Base-by-base conservation (phyloP, 2,329 filamentous ascomycete genomes). In the Plenodomus biglobosus region DNA sequence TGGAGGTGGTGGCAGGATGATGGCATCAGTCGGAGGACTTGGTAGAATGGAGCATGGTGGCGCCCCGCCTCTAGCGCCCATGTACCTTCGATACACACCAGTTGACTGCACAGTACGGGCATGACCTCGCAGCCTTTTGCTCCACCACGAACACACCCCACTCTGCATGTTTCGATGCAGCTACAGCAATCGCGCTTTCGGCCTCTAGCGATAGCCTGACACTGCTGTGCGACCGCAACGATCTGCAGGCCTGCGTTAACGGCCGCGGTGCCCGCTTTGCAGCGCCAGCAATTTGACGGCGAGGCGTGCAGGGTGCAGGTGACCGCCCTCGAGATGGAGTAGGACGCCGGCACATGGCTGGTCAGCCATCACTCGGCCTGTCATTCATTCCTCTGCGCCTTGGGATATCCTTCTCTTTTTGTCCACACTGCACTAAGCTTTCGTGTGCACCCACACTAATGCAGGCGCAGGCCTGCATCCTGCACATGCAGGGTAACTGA, bases 341-440 rank as follows among this genome's bases (percentile, higher is more conserved):
- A 51, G 43, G 47, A 53, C 52, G 50, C 52, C 48, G 57, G 58
- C 61, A 64, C 55, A 50, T 56, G 58, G 61, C 48, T 52, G 50
- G 50, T 59, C 55, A 56, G 53, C 58, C 48, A 58, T 59, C 64
- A 63, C 65, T 58, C 53, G 47, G 53, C 54, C 56, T 66, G 67
- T 67, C 65, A 69, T 59, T 52, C 61, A 58, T 58, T 55, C 53
- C 49, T 59, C 56, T 59, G 48, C 55, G 58, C 61, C 63, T 61
- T 68, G 56, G n/a, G 51, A 62, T 62, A 55, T 51, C 57, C 52
- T 62, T 37, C 59, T 56, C 47, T 50, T 66, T 62, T 52, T 40
- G 60, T 61, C 58, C 48, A 61, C 49, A 52, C 65, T 56, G 56
- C 63, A 60, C 66, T 64, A 70, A 69, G 67, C 68, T 69, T 70